These are phyloP conservation scores for Suillus spraguei DNA, from an alignment of 768 basidiomycete genomes.

Conservation along the genomic window DNA sequence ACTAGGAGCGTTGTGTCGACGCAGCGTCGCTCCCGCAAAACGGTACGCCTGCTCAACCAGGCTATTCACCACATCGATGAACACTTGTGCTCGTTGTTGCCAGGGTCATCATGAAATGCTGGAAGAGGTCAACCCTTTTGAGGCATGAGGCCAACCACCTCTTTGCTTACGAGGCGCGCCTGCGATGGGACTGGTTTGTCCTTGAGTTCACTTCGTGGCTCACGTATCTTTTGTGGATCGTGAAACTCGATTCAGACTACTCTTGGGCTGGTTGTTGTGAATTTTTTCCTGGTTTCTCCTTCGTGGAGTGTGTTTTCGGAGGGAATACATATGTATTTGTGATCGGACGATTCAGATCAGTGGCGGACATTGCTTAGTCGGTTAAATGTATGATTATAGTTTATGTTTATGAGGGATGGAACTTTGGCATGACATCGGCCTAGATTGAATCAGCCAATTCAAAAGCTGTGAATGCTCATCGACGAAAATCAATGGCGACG, in stretches of 20 bases:
- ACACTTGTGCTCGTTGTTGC: not conserved
- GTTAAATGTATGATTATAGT: too few relatives aligned
- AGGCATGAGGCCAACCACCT: not conserved
- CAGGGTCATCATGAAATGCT: not conserved
- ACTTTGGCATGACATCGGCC: not conserved
- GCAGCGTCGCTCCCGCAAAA: not conserved
- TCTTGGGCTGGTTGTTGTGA: not conserved
- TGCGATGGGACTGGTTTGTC: not conserved
- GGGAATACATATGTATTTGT: too few relatives aligned
- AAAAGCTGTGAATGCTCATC: too few relatives aligned
- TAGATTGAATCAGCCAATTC: not conserved
- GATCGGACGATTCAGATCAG: too few relatives aligned
- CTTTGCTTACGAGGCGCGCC: not conserved
- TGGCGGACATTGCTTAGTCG: too few relatives aligned
- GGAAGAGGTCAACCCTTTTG: not conserved
- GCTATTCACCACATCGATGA: not conserved
- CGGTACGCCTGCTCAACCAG: not conserved
- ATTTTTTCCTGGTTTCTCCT: too few relatives aligned
- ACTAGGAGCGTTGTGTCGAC: not conserved
- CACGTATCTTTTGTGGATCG: not conserved
- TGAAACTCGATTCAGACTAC: slow-evolving; percentile 4
- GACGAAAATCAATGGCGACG: too few relatives aligned
- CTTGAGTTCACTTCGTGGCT: slow-evolving; percentile 2
- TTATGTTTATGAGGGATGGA: not conserved
- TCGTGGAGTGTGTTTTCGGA: too few relatives aligned